Conservation (phyloP, 2,329 filamentous ascomycete genomes). For the Davidsoniella virescens region DNA sequence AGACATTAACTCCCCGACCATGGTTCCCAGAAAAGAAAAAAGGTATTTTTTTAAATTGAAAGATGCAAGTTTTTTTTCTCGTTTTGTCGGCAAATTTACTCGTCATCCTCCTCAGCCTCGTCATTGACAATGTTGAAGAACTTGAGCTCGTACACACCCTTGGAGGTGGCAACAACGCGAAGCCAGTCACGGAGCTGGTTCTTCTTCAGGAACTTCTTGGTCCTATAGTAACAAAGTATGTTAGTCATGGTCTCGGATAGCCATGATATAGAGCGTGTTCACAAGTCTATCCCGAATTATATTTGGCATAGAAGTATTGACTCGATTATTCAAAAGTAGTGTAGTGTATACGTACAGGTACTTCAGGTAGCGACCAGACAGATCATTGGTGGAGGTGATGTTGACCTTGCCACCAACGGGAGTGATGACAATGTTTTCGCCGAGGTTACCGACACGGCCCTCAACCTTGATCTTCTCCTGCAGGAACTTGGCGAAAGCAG, state of each 20-base stretch:
- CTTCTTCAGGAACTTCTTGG: conserved; percentile 99
- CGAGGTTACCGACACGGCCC: conserved; percentile 93
- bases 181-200: conserved; percentile 99
- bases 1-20: neutral
- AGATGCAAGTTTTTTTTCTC: conserved; percentile 5
- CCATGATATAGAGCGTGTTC: neutral
- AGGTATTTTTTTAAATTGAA: conserved; percentile 12
- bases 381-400: conserved; percentile 91
- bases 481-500: conserved; percentile 99
- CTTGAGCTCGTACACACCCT: conserved; percentile 98
- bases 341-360: conserved; percentile 59
- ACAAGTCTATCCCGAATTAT: neutral
- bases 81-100: conserved; percentile 44
- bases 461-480: conserved; percentile 99
- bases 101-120: conserved; percentile 93
- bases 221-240: conserved; percentile 36
- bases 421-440: conserved; percentile 78
- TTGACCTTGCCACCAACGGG: conserved; percentile 97
- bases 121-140: conserved; percentile 99
- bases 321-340: neutral
- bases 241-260: neutral
- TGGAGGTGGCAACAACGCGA: conserved; percentile 92
- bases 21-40: conserved; percentile 3
- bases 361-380: conserved; percentile 98
- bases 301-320: conserved; percentile 15